These are phyloP conservation scores for Colletotrichum spaethianum DNA, from an alignment of 2,329 filamentous ascomycete genomes.

Conservation along the genomic window DNA sequence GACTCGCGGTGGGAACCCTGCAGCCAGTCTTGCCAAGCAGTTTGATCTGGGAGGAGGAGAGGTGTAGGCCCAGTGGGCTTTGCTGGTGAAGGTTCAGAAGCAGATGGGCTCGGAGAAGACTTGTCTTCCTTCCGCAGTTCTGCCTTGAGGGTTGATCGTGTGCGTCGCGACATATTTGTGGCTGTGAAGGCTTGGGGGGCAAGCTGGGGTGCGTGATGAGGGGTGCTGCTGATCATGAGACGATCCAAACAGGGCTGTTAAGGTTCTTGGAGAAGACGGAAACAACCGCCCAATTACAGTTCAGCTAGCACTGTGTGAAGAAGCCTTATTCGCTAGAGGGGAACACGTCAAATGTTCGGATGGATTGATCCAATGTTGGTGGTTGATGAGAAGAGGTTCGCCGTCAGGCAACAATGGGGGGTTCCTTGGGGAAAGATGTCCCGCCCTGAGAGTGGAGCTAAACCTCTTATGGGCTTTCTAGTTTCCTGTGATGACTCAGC, in stretches of 20 bases:
- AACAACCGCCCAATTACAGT: not conserved
- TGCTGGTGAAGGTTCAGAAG: not conserved
- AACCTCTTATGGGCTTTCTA: not conserved
- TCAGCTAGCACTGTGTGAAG: not conserved
- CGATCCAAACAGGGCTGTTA: not conserved
- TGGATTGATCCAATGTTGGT: not conserved
- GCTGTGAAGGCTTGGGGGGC: not conserved
- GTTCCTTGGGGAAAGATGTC: not conserved
- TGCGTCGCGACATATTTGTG: conserved; percentile 1
- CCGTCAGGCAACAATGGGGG: not conserved
- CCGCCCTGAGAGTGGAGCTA: not conserved
- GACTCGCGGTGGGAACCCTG: conserved; percentile 49
- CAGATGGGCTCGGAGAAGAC: no score
- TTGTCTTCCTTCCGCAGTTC: not conserved
- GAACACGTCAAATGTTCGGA: not conserved
- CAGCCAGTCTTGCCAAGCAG: conserved; percentile 57
- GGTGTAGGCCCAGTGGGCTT: conserved; percentile 31
- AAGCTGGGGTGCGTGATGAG: not conserved
- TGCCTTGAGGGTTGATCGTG: not conserved
- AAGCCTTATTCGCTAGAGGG: not conserved
- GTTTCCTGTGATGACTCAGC: not conserved
- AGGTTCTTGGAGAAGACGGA: not conserved
- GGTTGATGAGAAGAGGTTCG: not conserved
- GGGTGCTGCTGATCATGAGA: not conserved
- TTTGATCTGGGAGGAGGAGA: conserved; percentile 48